Evolutionary conservation across 805 yeast species (phyloP), one percentile per base, ranked within the genome.

Genomic region (Clavispora santaluciae): DNA sequence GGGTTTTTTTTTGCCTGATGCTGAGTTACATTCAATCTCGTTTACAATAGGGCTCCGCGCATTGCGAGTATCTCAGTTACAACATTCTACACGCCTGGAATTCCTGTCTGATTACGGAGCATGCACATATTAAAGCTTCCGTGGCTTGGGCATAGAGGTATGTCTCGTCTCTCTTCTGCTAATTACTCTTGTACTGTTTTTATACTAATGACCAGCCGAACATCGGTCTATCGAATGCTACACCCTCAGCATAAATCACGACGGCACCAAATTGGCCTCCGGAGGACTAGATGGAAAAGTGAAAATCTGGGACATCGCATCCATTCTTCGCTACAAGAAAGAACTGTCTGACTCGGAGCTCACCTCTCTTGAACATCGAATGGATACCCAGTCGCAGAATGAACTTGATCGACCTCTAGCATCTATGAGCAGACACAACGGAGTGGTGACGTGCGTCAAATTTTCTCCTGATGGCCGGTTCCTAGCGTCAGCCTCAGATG

Each of bases 401-500:
- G 33, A 22, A 3, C 26, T 35, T 6, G 64, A 73, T 43, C 60
- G 76, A 22, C 95, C 95, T 4, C 62, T 90, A 13, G 87, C 95
- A 43, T 83, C 93, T 21, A 87, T 93, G 95, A 83, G 93, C 28
- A 76, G 96, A 40, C 99, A 93, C 57, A 88, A 93, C 17, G 99
- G 99, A 37, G 96, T 96, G 2, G 97, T 93, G 4, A 93, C 99
- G 1, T 83, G 88, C 41, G 93, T 93, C 18, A 75, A 90, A 53
- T 93, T 93, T 59, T 86, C 95, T 1, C 97, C 98, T 0, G 86
- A 84, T 53, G 96, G 97, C 0, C 67, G 91, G 36, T 93, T 86
- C 57, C 61, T 93, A 21, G 98, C 98, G 0, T 81, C 93, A 18
- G 99, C 99, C 0, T 87, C 96, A 3, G 99, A 93, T 60, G 99